Evolutionary conservation across 257 asterid genomes (phyloP).

Genomic region (Nicotiana otophora): DNA sequence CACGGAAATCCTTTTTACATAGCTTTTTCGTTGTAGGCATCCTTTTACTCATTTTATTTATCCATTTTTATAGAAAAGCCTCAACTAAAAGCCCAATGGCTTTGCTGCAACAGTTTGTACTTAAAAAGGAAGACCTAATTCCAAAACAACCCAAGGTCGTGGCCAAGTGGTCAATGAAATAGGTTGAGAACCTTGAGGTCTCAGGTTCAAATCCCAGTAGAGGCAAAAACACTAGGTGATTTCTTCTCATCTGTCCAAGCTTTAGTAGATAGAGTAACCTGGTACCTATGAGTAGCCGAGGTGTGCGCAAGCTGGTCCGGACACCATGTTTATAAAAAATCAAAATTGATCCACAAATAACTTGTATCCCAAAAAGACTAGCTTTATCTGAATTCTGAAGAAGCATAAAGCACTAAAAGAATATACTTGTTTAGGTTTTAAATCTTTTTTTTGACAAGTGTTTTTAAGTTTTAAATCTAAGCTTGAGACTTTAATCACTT

Average conservation of each 20-base stretch:
- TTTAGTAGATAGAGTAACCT: no score
- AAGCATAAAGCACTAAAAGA: neutral
- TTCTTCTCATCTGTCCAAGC: no score
- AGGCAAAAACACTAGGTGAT: no score
- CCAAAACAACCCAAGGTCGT: neutral
- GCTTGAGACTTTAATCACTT: neutral
- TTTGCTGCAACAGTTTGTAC: neutral
- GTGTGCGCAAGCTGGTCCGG: no score
- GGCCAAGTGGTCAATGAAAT: no score
- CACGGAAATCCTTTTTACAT: neutral
- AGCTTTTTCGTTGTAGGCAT: neutral
- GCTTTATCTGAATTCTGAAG: neutral
- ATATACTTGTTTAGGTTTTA: neutral
- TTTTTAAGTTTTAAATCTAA: neutral
- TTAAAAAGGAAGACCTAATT: neutral
- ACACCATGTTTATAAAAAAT: no score
- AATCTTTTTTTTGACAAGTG: no score
- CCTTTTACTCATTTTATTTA: neutral
- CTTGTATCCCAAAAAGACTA: neutral
- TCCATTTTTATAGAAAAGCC: neutral
- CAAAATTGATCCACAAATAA: neutral
- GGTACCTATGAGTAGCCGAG: no score
- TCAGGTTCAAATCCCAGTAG: no score
- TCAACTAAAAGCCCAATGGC: neutral
- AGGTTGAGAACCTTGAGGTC: no score